Evolutionary conservation across 805 yeast genomes (phyloP).

Genomic region (Clavispora santaluciae): DNA sequence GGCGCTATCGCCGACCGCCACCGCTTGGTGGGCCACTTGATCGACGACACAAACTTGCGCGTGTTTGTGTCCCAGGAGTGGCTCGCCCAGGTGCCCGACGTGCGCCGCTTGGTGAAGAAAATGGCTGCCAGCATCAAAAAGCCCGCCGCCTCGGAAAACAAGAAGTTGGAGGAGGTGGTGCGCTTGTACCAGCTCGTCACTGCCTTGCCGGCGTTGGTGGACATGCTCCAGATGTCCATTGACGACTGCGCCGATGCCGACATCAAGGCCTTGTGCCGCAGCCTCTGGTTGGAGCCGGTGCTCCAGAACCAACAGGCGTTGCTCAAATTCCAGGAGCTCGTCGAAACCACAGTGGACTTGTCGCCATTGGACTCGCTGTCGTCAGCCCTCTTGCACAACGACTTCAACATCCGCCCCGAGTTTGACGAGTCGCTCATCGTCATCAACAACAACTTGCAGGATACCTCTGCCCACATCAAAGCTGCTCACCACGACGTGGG

Average conservation of each 20-base stretch:
- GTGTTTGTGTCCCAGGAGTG: conserved; percentile 62
- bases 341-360: conserved; percentile 88
- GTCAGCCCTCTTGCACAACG: conserved; percentile 44
- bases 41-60: conserved; percentile 66
- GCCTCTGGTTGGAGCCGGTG: conserved; percentile 58
- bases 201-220: conserved; percentile 63
- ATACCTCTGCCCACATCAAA: conserved; percentile 50
- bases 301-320: conserved; percentile 46
- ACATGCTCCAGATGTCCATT: conserved; percentile 43
- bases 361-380: conserved; percentile 63
- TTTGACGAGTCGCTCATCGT: conserved; percentile 73
- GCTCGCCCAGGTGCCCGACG: conserved; percentile 74
- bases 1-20: conserved; percentile 64
- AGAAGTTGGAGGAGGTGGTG: conserved; percentile 82
- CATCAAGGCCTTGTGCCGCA: conserved; percentile 35
- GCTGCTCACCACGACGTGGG: conserved; percentile 60
- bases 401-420: conserved; percentile 82
- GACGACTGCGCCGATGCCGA: conserved; percentile 27
- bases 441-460: conserved; percentile 55
- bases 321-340: conserved; percentile 70
- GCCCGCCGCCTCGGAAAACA: conserved; percentile 35
- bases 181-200: conserved; percentile 77
- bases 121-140: conserved; percentile 35
- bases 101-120: conserved; percentile 69
- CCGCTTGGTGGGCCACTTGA: conserved; percentile 63